Conservation (phyloP, 495 filamentous ascomycete species). For the Penicillium manginii region DNA sequence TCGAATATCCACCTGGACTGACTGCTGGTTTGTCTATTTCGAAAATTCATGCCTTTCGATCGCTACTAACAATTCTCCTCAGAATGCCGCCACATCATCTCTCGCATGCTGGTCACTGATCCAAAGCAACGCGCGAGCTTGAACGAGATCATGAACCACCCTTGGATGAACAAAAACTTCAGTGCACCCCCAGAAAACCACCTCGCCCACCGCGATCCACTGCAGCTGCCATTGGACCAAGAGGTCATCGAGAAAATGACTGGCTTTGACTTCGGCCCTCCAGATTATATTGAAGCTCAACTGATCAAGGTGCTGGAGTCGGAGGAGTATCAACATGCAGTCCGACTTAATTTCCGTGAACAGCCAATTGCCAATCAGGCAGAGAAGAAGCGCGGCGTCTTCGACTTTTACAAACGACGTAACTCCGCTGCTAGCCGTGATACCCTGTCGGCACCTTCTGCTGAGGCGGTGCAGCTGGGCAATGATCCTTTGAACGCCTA, state of each 20-base stretch:
- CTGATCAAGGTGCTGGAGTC: constrained; percentile 84
- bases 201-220: constrained; percentile 79
- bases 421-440: constrained; percentile 85
- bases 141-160: constrained; percentile 91
- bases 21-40: constrained; percentile 68
- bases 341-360: constrained; percentile 70
- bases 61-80: background rate
- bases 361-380: constrained; percentile 63
- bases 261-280: constrained; percentile 92
- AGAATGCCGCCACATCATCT: constrained; percentile 95
- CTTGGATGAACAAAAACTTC: constrained; percentile 97
- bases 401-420: constrained; percentile 96
- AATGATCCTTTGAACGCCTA: constrained; percentile 92
- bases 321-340: constrained; percentile 85
- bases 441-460: constrained; percentile 82
- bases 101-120: constrained; percentile 95
- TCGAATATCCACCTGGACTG: constrained; percentile 95
- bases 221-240: constrained; percentile 82
- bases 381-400: constrained; percentile 88
- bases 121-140: constrained; percentile 85
- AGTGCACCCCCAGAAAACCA: constrained; percentile 85
- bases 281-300: constrained; percentile 79
- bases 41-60: background rate
- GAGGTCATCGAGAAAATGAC: constrained; percentile 91
- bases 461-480: constrained; percentile 80